Evolutionary conservation across 257 asterid species (phyloP), one percentile per base, ranked within the genome.

Genomic region (Solanum ossicruentum): DNA sequence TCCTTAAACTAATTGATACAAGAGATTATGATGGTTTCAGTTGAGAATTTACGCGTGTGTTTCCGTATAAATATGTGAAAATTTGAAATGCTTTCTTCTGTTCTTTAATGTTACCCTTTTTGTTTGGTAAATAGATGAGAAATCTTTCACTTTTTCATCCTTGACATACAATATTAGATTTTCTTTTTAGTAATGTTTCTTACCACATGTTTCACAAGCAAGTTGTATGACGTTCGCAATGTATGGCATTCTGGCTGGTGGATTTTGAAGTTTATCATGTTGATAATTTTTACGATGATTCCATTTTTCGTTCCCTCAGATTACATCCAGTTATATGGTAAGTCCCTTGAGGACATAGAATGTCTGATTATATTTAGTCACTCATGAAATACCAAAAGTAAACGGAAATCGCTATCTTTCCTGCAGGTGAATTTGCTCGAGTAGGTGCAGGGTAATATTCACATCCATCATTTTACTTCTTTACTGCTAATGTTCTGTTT

Each of bases 171-270:
- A 23, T 32, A 52, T 7, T 81, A 94, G 98, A 92, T 92, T 88
- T 96, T 94, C 92, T 96, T 94, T 93, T 90, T 91, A 23, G 7
- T 85, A 51, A 94, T 96, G 99, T 93, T 92, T 85, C 51, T 94
- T 41, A 87, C 97, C 6, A 96, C 98, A 7, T 88, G 90, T 81
- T 78, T 86, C 86, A 91, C 98, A 8, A 88, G 87, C 65, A 96
- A 92, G 85, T 55, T 96, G 82, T 17, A 81, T 60, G 90, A 94
- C 80, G 86, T 72, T 66, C 92, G 95, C 51, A 91, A 88, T 82
- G 85, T 70, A 51, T 96, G 99, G 99, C 99, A 96, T 88, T 96
- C 98, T 47, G 98, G 96, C 60, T 89, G 92, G 92, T 96, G 99
- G 98, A 84, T 88, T 86, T 60, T 90, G 70, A 96, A 96, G 91